Conservation (phyloP, 805 yeast species). For the Kluyveromyces starmeri region DNA sequence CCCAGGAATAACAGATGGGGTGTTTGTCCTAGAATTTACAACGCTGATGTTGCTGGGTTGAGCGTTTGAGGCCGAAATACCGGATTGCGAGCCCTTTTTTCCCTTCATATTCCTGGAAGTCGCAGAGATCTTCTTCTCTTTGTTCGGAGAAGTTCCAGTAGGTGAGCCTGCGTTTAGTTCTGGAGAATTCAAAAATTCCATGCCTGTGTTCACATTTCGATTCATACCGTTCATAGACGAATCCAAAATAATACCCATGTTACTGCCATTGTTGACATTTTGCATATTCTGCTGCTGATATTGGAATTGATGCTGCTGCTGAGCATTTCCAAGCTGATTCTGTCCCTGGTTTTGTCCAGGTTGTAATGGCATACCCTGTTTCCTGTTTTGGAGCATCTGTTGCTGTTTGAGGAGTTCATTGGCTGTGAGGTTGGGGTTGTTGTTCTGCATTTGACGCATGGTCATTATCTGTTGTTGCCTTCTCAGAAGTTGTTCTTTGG, state of each 20-base stretch:
- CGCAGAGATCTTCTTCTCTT: constrained; percentile 8
- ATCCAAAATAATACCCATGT: constrained; percentile 12
- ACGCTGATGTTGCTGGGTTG: constrained; percentile 4
- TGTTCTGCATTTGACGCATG: constrained; percentile 29
- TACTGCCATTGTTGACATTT: constrained; percentile 12
- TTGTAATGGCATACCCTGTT: constrained; percentile 11
- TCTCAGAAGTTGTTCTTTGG: constrained; percentile 49
- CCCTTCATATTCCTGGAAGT: constrained; percentile 3
- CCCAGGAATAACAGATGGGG: constrained; percentile 10
- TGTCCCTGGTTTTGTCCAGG: constrained; percentile 11
- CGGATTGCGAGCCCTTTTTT: constrained; percentile 4
- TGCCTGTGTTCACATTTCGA: constrained; percentile 8
- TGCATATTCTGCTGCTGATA: constrained; percentile 8
- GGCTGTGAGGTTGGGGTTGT: constrained; percentile 9
- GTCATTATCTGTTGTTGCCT: constrained; percentile 31
- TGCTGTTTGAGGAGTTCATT: constrained; percentile 17
- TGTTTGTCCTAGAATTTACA: constrained; percentile 11
- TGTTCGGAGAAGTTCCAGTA: constrained; percentile 9
- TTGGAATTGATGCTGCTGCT: constrained; percentile 8
- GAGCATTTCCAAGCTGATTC: constrained; percentile 10
- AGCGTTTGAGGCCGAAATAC: constrained; percentile 1
- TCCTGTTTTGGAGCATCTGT: constrained; percentile 17
- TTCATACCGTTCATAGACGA: constrained; percentile 9
- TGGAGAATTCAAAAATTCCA: constrained; percentile 18
- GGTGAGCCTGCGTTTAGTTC: constrained; percentile 8